phyloP scores from a whole-genome alignment of 352 stramenopile species.

The Globisporangium parvum region DNA sequence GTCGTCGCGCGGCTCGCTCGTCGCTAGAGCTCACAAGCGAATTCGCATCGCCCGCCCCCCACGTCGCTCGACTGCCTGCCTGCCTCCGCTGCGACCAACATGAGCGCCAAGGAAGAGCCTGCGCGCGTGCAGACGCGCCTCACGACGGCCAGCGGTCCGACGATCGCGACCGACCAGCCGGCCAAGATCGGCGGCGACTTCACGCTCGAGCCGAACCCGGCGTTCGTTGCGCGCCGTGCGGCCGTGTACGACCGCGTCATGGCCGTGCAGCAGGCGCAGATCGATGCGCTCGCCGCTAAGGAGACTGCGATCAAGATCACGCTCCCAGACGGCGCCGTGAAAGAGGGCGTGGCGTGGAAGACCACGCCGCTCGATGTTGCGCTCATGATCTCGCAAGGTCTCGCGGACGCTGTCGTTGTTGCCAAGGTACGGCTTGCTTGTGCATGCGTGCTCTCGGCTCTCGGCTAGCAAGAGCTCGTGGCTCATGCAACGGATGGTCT shows the following conservation, averaged over 20 bases:
- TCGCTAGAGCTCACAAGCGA: background rate
- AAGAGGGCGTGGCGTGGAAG: slow-evolving; percentile 89
- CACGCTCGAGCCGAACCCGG: slow-evolving; percentile 70
- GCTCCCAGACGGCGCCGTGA: slow-evolving; percentile 94
- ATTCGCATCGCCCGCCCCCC: background rate
- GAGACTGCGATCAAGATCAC: slow-evolving; percentile 93
- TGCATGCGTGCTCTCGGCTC: background rate
- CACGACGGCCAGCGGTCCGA: slow-evolving; percentile 67
- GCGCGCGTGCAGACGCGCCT: slow-evolving; percentile 71
- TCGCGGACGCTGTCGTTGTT: slow-evolving; percentile 91
- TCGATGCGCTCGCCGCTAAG: slow-evolving; percentile 76
- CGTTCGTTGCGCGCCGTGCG: slow-evolving; percentile 74
- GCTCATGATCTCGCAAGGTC: slow-evolving; percentile 90
- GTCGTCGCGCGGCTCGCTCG: background rate
- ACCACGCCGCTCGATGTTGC: slow-evolving; percentile 97
- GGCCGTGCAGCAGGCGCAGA: slow-evolving; percentile 51
- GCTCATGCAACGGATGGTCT: background rate
- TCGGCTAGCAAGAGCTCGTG: background rate
- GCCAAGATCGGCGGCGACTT: slow-evolving; percentile 84
- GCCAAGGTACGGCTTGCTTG: slow-evolving; percentile 32
- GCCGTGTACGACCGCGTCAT: slow-evolving; percentile 87
- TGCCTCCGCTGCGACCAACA: background rate
- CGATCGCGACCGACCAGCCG: slow-evolving; percentile 38
- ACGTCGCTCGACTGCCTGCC: background rate
- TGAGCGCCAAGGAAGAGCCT: slow-evolving; percentile 22